Percentiles rank a stretch among this genome's conserved stretches.
phyloP scores from a whole-genome alignment of 805 yeast genomes.

The Wickerhamiella shivajii region DNA sequence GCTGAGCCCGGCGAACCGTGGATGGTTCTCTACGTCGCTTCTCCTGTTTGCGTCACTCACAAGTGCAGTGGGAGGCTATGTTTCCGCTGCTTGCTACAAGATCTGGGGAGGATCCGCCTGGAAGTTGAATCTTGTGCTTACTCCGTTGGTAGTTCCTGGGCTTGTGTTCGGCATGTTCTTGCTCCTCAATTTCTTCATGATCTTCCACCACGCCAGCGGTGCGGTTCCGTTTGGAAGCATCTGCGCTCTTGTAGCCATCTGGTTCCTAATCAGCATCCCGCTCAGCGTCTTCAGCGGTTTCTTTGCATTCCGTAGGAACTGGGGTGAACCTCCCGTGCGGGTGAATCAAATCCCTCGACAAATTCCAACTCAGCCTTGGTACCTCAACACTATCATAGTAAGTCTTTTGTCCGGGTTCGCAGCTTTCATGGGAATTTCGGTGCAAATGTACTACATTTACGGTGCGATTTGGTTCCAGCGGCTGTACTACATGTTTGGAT shows the following conservation, averaged over 20 bases:
- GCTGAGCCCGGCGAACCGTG: slow-evolving; percentile 87
- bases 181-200: slow-evolving; percentile 66
- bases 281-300: slow-evolving; percentile 73
- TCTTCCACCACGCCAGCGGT: slow-evolving; percentile 71
- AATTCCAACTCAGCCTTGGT: slow-evolving; percentile 83
- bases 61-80: slow-evolving; percentile 72
- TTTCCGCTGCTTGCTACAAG: slow-evolving; percentile 75
- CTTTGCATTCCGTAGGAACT: slow-evolving; percentile 48
- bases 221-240: slow-evolving; percentile 90
- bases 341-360: slow-evolving; percentile 95
- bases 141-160: slow-evolving; percentile 83
- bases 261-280: slow-evolving; percentile 81
- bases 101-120: slow-evolving; percentile 85
- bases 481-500: slow-evolving; percentile 95
- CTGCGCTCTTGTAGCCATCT: slow-evolving; percentile 61
- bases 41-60: slow-evolving; percentile 68
- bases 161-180: slow-evolving; percentile 46
- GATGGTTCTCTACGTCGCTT: slow-evolving; percentile 81
- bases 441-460: slow-evolving; percentile 86
- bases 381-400: slow-evolving; percentile 50
- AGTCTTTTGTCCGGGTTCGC: slow-evolving; percentile 72
- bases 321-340: slow-evolving; percentile 59
- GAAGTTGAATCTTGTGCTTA: slow-evolving; percentile 69
- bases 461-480: slow-evolving; percentile 87
- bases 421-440: slow-evolving; percentile 91